Evolutionary conservation across 768 basidiomycete genomes (phyloP), one percentile per base, ranked within the genome.

Genomic region (Termitomyces sp.): DNA sequence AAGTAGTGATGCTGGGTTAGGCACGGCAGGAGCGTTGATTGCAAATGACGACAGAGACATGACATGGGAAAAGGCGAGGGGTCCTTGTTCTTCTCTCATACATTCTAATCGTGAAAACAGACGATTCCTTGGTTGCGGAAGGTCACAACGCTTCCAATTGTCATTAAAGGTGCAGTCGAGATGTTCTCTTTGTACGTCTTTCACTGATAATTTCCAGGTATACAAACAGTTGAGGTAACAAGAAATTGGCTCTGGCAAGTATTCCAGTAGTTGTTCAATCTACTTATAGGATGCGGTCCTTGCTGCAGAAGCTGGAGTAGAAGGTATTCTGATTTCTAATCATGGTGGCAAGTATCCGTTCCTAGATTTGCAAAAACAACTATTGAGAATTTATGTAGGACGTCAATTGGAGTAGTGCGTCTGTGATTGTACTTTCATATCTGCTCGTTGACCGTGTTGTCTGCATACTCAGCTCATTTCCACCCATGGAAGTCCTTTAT

Each of bases 291-390:
- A 97, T 72, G 93, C 90, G 2, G 83, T 92, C 42, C 81, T 93
- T 47, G 94, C 94, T 29, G 84, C 81, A 18, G 86, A 94, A 60
- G 81, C 87, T 31, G 92, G 93, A 13, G 87, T 91, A 18, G 87
- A 95, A 56, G 95, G 90, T 5, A 92, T 98, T 60, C 77, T 95
- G 56, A 73, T 98, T 9, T 92, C 89, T 0, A 98, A 98, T 63
- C 95, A 98, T 64, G 95, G 95, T 55, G 95, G 92, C 81, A 65
- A 62, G 74, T 72, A 16, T 45, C 26, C 8, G 47, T 49, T 31
- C 26, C 10, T 42, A 15, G 50, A 26, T 34, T 56, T 37, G 31
- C 51, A 20, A 54, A 33, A 39, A 37, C 22, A 51, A 55, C 20
- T 45, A 54, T 45, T 55, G 29, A 55, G 26, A 28, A 36, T 49